Conservation (phyloP, 768 basidiomycete genomes). For the Xerocomellus dryophilus region DNA sequence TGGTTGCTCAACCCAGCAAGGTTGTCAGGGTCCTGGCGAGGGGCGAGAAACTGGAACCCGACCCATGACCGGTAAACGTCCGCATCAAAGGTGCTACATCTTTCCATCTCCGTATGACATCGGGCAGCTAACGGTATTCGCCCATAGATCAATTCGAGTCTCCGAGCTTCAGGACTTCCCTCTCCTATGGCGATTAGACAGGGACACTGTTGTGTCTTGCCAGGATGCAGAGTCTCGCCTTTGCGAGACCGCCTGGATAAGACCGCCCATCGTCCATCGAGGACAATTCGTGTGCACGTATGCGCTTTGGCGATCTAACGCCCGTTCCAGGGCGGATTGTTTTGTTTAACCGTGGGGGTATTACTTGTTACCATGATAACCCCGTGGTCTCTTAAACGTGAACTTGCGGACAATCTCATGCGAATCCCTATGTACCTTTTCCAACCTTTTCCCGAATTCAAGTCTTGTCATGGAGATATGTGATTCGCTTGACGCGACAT, state of each 20-base stretch:
- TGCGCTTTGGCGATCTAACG: constrained; percentile 19
- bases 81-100: constrained; percentile 11
- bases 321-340: constrained; percentile 18
- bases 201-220: constrained; percentile 20
- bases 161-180: constrained; percentile 18
- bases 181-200: constrained; percentile 21
- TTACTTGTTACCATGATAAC: constrained; percentile 15
- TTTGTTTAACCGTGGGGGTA: constrained; percentile 20
- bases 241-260: constrained; percentile 18
- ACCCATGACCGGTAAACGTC: constrained; percentile 17
- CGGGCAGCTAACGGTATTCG: not conserved
- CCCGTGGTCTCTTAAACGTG: constrained; percentile 7
- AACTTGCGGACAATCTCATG: constrained; percentile 29
- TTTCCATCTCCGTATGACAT: not conserved
- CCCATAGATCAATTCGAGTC: constrained; percentile 12
- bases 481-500: constrained; percentile 7
- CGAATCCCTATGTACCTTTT: constrained; percentile 26
- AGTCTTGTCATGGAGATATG: constrained; percentile 11
- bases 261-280: constrained; percentile 21
- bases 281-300: constrained; percentile 26
- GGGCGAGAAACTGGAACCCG: constrained; percentile 77
- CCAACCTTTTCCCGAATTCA: constrained; percentile 5
- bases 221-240: constrained; percentile 24
- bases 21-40: constrained; percentile 78
- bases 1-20: constrained; percentile 67